Percentiles rank a stretch among this genome's conserved stretches.
These are phyloP conservation scores for Pestalotiopsis sp. DNA, from an alignment of 2,329 filamentous ascomycete genomes.

Conservation along the genomic window DNA sequence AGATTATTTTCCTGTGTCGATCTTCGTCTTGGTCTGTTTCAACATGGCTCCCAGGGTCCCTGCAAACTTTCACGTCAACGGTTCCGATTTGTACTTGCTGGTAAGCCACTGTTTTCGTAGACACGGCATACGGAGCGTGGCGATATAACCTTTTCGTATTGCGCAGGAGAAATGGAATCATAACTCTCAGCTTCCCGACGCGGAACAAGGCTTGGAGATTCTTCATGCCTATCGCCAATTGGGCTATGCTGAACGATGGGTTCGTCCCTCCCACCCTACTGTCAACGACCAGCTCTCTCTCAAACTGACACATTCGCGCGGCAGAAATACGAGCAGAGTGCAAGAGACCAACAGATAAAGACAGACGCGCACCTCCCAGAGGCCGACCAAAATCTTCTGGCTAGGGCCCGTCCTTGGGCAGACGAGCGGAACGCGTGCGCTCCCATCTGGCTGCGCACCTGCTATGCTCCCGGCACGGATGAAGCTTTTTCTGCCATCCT, in stretches of 20 bases:
- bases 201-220: not conserved
- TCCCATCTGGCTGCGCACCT: not conserved
- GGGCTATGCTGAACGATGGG: not conserved
- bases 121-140: not conserved
- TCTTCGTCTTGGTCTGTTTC: not conserved
- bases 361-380: not conserved
- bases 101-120: not conserved
- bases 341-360: not conserved
- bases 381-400: not conserved
- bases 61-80: not conserved
- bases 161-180: not conserved
- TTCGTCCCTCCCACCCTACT: not conserved
- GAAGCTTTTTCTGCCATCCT: not conserved
- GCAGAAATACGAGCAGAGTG: not conserved
- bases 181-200: not conserved
- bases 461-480: not conserved
- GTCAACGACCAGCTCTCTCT: not conserved
- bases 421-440: not conserved
- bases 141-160: not conserved
- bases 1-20: too few relatives aligned
- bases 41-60: not conserved
- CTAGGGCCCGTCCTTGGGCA: not conserved
- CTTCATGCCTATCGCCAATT: not conserved
- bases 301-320: not conserved
- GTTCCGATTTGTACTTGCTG: not conserved